phyloP scores from a whole-genome alignment of 75 land plant genomes.

The Cunninghamia lanceolata region DNA sequence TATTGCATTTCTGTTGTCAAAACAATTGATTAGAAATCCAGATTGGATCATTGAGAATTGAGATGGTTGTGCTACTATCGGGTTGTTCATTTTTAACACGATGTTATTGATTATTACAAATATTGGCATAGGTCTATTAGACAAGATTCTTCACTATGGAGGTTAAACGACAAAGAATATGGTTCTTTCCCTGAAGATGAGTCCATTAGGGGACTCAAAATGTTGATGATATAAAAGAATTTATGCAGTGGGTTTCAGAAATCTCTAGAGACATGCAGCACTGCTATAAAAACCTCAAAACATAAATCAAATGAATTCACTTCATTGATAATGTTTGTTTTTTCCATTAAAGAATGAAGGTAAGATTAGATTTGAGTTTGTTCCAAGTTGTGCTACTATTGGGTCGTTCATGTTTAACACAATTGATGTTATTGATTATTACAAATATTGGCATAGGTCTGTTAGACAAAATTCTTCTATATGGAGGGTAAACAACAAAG shows the following conservation, averaged over 20 bases:
- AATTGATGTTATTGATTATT: background rate
- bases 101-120: background rate
- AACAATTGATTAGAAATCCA: background rate
- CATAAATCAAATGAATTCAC: background rate
- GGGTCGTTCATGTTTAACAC: background rate
- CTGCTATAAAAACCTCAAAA: background rate
- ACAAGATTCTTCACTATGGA: background rate
- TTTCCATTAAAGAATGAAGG: too few species aligned
- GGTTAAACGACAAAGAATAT: background rate
- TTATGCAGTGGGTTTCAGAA: too few species aligned
- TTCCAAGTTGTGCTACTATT: background rate
- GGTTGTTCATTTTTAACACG: background rate
- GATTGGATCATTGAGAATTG: background rate
- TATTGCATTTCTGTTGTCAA: background rate
- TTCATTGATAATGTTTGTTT: background rate
- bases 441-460: background rate
- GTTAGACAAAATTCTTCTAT: background rate
- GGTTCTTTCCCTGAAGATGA: background rate
- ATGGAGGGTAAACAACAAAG: background rate
- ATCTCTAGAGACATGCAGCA: too few species aligned
- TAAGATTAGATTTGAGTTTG: too few species aligned
- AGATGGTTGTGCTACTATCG: background rate
- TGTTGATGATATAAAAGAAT: too few species aligned
- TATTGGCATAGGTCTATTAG: background rate
- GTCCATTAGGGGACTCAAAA: too few species aligned